Conservation (phyloP, 768 basidiomycete genomes). For the Phanerochaete carnosa region DNA sequence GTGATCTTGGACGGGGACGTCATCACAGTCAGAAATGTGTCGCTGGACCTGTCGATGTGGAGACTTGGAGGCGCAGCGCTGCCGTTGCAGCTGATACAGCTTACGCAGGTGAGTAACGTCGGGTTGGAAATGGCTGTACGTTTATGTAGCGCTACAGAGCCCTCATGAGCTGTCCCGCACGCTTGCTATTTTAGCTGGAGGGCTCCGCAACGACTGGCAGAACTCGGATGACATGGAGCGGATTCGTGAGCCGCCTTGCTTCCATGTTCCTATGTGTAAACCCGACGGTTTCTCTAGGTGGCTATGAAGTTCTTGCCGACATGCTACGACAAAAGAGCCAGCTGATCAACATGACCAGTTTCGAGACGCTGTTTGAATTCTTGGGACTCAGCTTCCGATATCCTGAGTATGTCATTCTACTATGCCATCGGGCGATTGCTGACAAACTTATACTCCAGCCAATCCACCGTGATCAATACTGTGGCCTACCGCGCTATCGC, state of each 20-base stretch:
- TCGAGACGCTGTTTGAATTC: constrained; percentile 83
- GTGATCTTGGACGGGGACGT: constrained; percentile 46
- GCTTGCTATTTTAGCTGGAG: constrained; percentile 69
- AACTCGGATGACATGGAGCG: constrained; percentile 95
- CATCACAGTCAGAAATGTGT: constrained; percentile 53
- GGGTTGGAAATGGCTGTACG: background rate
- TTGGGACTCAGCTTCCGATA: constrained; percentile 79
- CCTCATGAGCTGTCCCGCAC: constrained; percentile 75
- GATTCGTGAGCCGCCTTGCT: constrained; percentile 63
- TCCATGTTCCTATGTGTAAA: background rate
- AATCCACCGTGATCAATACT: constrained; percentile 79
- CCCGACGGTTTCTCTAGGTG: constrained; percentile 44
- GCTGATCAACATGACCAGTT: constrained; percentile 75
- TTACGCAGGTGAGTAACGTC: constrained; percentile 55
- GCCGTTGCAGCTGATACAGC: constrained; percentile 67
- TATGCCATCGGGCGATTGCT: background rate
- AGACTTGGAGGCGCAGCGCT: constrained; percentile 81
- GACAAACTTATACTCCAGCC: constrained; percentile 38
- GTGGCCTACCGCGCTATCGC: constrained; percentile 81
- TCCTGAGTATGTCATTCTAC: constrained; percentile 60
- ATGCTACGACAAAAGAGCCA: constrained; percentile 69
- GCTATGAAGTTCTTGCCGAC: constrained; percentile 81
- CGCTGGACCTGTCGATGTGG: constrained; percentile 76
- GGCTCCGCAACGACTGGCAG: constrained; percentile 82
- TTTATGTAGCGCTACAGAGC: constrained; percentile 40